Base-by-base conservation (phyloP, 352 stramenopile genomes). In the Phytophthora fragariae region DNA sequence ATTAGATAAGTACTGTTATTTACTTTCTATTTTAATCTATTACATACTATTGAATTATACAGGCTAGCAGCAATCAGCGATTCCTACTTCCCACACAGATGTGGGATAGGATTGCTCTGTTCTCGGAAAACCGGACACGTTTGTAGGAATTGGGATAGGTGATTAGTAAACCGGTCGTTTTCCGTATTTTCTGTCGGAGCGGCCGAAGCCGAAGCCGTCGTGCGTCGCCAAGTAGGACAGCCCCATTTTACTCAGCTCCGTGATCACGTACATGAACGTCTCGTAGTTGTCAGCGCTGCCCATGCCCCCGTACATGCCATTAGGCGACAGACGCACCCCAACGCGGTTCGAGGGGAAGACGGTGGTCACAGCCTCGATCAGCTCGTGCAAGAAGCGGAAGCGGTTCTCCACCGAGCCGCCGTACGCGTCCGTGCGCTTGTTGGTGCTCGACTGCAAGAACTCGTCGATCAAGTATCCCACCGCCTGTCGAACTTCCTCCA, bases 381-480 rank as follows among this genome's bases (percentile, higher is more conserved):
- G 39, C 69, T 97, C 85, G 4, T 71, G 71, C 21, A 96, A 65
- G 24, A 97, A 84, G 10, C 84, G 79, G 37, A 76, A 77, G 11
- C 92, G 88, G 75, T 97, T 97, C 65, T 95, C 88, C 3, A 93
- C 63, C 29, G 73, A 91, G 31, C 90, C 90, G 27, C 91, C 91
- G 60, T 97, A 97, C 61, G 82, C 46, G 76, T 97, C 91, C 7
- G 82, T 93, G 47, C 89, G 86, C 50, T 73, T 76, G 79, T 98
- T 98, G 14, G 76, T 76, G n/a, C 55, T 81, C n/a, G 75, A 65
- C 62, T 95, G 82, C 24, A 98, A 70, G 71, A 97, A 97, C 62
- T 97, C 79, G 63, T 98, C 91, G 52, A 98, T 76, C 11, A 98
- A 73, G 56, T 98, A 98, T 11, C 93, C 64, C 11, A 97, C 75